Evolutionary conservation across 2,329 filamentous ascomycete genomes (phyloP), one percentile per base, ranked within the genome.

Genomic region (Neonectria coccinea): DNA sequence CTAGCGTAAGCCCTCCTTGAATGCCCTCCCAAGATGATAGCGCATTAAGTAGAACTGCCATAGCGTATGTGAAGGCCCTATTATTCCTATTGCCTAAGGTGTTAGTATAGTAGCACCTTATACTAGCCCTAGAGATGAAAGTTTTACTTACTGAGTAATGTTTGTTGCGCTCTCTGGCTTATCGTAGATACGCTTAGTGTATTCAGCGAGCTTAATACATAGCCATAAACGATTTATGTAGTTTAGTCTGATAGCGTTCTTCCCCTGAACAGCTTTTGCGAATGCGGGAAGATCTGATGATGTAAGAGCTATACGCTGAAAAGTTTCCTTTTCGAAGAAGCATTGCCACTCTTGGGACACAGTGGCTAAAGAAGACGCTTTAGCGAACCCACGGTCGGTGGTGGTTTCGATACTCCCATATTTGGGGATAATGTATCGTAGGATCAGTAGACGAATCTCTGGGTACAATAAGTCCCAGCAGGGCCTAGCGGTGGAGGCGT

Each of bases 331-430:
- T 16, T 68, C 65, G 18, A 67, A 65, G n/a, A 67, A 65, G 20
- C 11, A 39, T 56, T 67, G 59, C 67, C 67, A 67, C 6, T 65
- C 67, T 50, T 18, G 44, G 22, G 44, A 68, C 12, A 68, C 65
- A 3, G 59, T 48, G 27, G 65, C 65, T 1, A 68, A 25, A 0
- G 39, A 31, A 50, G 62, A 45, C n/a, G 41, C 29, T 22, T 29
- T 50, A 5, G 47, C 9, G 25, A 44, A 63, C 12, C 10, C 39
- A 8, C 20, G 33, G 3, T 31, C 1, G 14, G 22, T 18, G 27
- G n/a, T 9, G 5, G 36, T 44, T 42, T 52, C 27, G 33, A 27
- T 16, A 2, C 20, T 6, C 20, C 31, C 22, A 6, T 47, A 22
- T 20, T 62, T n/a, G 11, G 51, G 51, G 16, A 36, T 9, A 16